Evolutionary conservation across 2,329 filamentous ascomycete genomes (phyloP).

Genomic region (Pestalotiopsis sp.): DNA sequence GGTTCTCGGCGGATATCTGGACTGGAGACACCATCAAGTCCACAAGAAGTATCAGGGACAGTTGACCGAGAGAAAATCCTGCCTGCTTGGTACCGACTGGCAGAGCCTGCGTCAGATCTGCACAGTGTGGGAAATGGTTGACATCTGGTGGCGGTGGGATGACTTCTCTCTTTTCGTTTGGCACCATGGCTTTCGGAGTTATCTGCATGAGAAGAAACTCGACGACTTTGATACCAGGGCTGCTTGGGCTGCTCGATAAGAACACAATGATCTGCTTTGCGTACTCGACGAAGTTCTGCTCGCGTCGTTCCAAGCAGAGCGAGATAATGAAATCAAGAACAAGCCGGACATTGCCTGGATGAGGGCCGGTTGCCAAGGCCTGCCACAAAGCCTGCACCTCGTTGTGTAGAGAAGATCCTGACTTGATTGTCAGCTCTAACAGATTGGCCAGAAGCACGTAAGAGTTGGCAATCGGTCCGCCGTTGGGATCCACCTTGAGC

Average conservation of each 20-base stretch:
- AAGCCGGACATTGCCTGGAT: slow-evolving; percentile 90
- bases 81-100: slow-evolving; percentile 90
- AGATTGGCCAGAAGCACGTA: slow-evolving; percentile 95
- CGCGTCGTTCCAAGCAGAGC: slow-evolving; percentile 87
- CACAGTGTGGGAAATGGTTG: slow-evolving; percentile 81
- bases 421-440: slow-evolving; percentile 94
- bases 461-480: slow-evolving; percentile 85
- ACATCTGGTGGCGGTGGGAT: slow-evolving; percentile 73
- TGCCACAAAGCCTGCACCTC: slow-evolving; percentile 98
- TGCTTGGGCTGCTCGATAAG: slow-evolving; percentile 74
- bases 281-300: slow-evolving; percentile 98
- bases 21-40: slow-evolving; percentile 95
- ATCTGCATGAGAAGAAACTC: slow-evolving; percentile 93
- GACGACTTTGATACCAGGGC: slow-evolving; percentile 85
- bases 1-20: slow-evolving; percentile 74
- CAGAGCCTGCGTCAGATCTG: slow-evolving; percentile 77
- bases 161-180: slow-evolving; percentile 76
- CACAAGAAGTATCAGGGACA: slow-evolving; percentile 90
- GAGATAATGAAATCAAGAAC: slow-evolving; percentile 96
- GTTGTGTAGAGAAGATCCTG: slow-evolving; percentile 85
- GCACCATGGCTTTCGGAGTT: slow-evolving; percentile 94
- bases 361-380: slow-evolving; percentile 87
- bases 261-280: slow-evolving; percentile 99
- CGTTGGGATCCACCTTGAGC: slow-evolving; percentile 87
- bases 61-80: slow-evolving; percentile 88